Percentiles rank a stretch among this genome's conserved stretches.
Conservation (phyloP, 2,329 filamentous ascomycete genomes). For the Colletotrichum acutatum region DNA sequence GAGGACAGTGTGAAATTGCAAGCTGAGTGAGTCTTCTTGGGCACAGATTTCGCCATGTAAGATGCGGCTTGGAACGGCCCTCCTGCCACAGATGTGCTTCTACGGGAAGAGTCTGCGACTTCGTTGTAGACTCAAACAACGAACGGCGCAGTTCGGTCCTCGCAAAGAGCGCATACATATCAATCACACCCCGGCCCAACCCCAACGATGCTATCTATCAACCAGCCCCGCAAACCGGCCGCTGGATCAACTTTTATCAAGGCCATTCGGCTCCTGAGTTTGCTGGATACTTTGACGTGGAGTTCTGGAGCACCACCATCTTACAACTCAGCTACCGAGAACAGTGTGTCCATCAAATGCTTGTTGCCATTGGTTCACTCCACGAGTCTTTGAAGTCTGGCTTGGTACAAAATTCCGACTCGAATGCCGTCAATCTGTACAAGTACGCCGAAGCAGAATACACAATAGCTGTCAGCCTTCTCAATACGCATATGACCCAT, state of each 20-base stretch:
- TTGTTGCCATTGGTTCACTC: not conserved
- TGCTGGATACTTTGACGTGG: not conserved
- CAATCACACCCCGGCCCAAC: not conserved
- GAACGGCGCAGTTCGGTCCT: not conserved
- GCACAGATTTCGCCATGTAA: not conserved
- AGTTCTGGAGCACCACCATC: not conserved
- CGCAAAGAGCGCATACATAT: not conserved
- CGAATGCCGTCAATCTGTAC: not conserved
- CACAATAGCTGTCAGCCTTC: not conserved
- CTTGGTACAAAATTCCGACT: not conserved
- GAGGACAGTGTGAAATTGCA: not conserved
- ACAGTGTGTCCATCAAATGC: not conserved
- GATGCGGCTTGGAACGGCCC: not conserved
- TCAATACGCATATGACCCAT: not conserved
- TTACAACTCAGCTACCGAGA: not conserved
- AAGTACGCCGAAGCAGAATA: not conserved
- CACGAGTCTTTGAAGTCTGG: not conserved
- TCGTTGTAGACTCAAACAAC: not conserved
- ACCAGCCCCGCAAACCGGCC: not conserved
- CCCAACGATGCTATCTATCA: not conserved
- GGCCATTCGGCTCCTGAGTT: not conserved
- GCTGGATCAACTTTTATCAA: not conserved
- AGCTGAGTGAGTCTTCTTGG: not conserved
- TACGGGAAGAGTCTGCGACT: not conserved
- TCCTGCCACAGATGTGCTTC: not conserved